Base-by-base conservation (phyloP, 805 yeast species). In the Peterozyma xylosa region DNA sequence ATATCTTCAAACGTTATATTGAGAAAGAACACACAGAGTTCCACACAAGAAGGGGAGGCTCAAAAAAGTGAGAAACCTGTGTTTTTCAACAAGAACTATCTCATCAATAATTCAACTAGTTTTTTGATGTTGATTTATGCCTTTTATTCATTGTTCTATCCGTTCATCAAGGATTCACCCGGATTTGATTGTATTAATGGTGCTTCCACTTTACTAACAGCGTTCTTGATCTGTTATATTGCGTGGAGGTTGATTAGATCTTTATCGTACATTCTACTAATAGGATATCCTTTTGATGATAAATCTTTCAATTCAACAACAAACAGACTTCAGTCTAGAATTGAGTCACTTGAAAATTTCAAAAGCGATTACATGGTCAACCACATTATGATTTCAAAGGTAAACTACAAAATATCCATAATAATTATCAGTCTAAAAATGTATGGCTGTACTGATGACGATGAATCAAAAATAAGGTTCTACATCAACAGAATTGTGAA, bases 401-500 rank as follows among this genome's bases (percentile, higher is more conserved):
- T 82, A 34, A 84, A 80, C 55, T 76, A 78, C 55, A 73, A 71
- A 46, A 62, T 82, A 3, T 78, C 71, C 51, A 69, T 85, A 18
- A 75, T 81, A 2, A 71, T 86, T 3, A 48, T 82, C 14, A 71
- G 66, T 44, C 50, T 85, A 3, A 60, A 58, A 16, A 78, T 85
- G 83, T 60, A 64, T 39, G 90, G 90, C n/a, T 85, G 82, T 1
- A 75, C 84, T 3, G 77, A 76, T 48, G 86, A 82, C 44, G 89
- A 83, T 38, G 91, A 84, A 56, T 59, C 77, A 1, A 62, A 68
- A 30, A 54, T 85, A 32, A 58, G 84, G 37, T 71, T 68, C 47
- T 79, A 79, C 46, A 61, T 74, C 2, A 59, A 63, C 36, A 63
- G 72, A 32, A 59, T 76, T 7, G 62, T 79, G 3, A 56, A 62